Evolutionary conservation across 805 yeast species (phyloP), one percentile per base, ranked within the genome.

Genomic region (Metschnikowia matae): DNA sequence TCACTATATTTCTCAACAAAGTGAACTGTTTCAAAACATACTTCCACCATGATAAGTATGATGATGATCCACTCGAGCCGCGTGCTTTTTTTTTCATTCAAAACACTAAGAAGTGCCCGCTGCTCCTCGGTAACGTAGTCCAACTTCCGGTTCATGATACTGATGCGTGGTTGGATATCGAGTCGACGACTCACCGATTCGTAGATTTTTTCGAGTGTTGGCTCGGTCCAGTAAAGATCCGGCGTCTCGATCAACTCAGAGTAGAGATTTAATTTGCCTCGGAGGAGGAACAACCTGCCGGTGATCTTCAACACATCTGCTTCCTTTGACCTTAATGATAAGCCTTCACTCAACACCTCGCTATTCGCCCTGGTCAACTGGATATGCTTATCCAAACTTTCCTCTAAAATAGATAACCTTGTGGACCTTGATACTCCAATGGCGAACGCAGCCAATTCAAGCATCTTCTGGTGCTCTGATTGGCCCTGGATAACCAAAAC

Each of bases 51-150:
- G 53, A 91, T 91, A 57, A 91, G 73, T 26, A 83, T 74, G 48
- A 91, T 89, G 58, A 91, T 89, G 64, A 89, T 85, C 95, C 95
- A 87, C 64, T 91, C 97, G 41, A 91, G 70, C 18, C 89, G 71
- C 3, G 88, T 78, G 33, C 92, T 78, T 53, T 85, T 87, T 57
- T 83, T 82, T 58, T 90, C 96, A 49, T 83, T 85, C 53, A 89
- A 64, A 3, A 89, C 85, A 18, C 85, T 79, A 54, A 90, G 74
- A 35, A 91, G 71, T 2, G 90, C 91, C 11, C 89, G 77, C 14
- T 89, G 86, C 62, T 90, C 96, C 54, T 91, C 97, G 0, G 95
- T 84, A 1, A 95, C 89, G 67, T 91, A 91, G 65, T 91, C 97
- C 52, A 91, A 70, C 64, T 90, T 90, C 48, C 90, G 78, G 65